phyloP scores from a whole-genome alignment of 2,329 filamentous ascomycete species.

The Fusarium duplospermum region DNA sequence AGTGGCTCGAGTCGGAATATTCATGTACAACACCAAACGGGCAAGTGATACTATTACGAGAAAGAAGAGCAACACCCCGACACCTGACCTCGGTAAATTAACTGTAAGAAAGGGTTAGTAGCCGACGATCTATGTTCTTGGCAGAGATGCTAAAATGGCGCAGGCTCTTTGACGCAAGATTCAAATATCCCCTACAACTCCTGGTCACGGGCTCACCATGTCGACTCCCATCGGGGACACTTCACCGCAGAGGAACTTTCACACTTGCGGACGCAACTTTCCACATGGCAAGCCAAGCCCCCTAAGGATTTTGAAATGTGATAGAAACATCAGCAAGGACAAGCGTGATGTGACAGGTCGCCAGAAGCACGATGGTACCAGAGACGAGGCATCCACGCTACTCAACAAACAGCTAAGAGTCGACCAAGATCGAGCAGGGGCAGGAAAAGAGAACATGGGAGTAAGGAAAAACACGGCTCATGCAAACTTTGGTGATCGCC shows the following conservation, averaged over 20 bases:
- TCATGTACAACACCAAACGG: neutral
- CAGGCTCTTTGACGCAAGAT: neutral
- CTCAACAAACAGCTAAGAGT: conserved; percentile 53
- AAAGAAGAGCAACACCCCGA: neutral
- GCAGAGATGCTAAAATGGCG: neutral
- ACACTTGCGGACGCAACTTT: conserved; percentile 39
- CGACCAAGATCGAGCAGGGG: conserved; percentile 2
- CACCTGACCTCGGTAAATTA: neutral
- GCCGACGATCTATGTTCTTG: neutral
- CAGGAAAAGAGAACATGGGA: conserved; percentile 36
- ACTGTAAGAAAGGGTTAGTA: neutral
- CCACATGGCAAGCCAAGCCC: conserved; percentile 55
- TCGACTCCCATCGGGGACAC: conserved; percentile 45
- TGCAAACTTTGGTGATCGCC: neutral
- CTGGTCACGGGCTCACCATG: conserved; percentile 45
- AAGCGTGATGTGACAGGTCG: conserved; percentile 35
- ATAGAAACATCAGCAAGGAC: conserved; percentile 13
- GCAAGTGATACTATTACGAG: neutral
- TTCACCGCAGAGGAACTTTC: conserved; percentile 47
- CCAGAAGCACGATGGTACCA: conserved; percentile 42
- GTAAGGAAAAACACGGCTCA: neutral
- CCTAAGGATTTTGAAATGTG: conserved; percentile 62
- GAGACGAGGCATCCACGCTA: conserved; percentile 47
- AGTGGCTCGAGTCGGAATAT: neutral
- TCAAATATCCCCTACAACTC: neutral